Evolutionary conservation across 352 stramenopile species (phyloP).

Genomic region (Phytophthora pinifolia): DNA sequence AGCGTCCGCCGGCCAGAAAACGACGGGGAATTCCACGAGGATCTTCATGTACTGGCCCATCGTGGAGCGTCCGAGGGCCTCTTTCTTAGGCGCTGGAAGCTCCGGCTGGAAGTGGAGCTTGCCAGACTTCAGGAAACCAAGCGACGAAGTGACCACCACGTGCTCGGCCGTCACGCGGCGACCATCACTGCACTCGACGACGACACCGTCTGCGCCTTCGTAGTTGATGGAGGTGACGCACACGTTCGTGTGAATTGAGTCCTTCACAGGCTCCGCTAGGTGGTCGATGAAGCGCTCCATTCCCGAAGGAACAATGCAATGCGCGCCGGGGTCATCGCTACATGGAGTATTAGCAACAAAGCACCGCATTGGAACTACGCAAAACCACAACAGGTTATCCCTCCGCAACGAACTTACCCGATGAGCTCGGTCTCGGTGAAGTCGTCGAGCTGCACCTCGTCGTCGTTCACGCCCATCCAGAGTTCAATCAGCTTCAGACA

Average conservation of each 20-base stretch:
- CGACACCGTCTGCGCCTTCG: slow-evolving; percentile 24
- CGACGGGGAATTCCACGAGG: slow-evolving; percentile 57
- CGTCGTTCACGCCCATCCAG: slow-evolving; percentile 53
- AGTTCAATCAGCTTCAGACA: slow-evolving; percentile 55
- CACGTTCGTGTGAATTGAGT: slow-evolving; percentile 35
- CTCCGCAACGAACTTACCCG: slow-evolving; percentile 30
- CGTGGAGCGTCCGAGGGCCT: slow-evolving; percentile 45
- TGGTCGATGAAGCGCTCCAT: slow-evolving; percentile 56
- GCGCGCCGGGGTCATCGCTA: slow-evolving; percentile 50
- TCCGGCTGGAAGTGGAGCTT: slow-evolving; percentile 50
- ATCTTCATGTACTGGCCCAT: slow-evolving; percentile 83
- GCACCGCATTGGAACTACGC: not conserved
- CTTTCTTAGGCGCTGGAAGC: slow-evolving; percentile 42
- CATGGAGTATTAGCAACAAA: not conserved
- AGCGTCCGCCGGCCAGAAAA: slow-evolving; percentile 58
- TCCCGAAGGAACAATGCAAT: slow-evolving; percentile 49
- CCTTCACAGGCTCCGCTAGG: slow-evolving; percentile 30
- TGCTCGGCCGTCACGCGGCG: slow-evolving; percentile 34
- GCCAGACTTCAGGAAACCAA: slow-evolving; percentile 50
- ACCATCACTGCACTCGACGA: slow-evolving; percentile 33
- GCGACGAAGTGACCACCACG: slow-evolving; percentile 57
- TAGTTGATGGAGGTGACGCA: slow-evolving; percentile 35
- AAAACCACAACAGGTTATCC: not conserved
- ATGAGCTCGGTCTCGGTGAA: slow-evolving; percentile 57
- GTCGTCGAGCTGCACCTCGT: slow-evolving; percentile 57